Conservation (phyloP, 2,329 filamentous ascomycete species). For the Botrytis cinerea region DNA sequence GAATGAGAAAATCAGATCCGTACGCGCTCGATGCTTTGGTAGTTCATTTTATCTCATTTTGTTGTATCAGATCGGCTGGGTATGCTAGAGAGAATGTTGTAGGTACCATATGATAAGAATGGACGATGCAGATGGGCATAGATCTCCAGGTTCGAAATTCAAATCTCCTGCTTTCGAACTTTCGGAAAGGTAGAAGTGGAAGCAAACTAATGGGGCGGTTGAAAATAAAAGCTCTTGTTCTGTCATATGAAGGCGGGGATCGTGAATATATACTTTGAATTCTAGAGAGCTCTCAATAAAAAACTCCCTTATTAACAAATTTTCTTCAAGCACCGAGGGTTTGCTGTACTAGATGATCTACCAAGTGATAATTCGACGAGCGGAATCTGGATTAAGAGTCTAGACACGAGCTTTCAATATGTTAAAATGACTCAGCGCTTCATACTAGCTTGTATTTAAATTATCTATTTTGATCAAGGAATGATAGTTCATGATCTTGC, state of each 20-base stretch:
- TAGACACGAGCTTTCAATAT: not conserved
- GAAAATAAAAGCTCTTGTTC: not conserved
- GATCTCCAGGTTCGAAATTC: too few relatives aligned
- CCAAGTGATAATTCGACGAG: not conserved
- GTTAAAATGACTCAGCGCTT: accelerated
- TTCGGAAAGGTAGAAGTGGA: not conserved
- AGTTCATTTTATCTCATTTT: not conserved
- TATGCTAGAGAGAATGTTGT: not conserved
- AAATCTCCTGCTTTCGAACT: too few relatives aligned
- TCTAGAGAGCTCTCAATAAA: not conserved
- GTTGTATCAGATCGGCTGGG: not conserved
- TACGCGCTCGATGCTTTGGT: not conserved
- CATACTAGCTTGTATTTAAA: not conserved
- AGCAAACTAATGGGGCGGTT: not conserved
- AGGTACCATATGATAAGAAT: not conserved
- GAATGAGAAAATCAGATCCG: not conserved
- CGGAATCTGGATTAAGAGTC: not conserved
- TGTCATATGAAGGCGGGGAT: not conserved
- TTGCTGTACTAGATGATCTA: not conserved
- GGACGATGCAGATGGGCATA: not conserved
- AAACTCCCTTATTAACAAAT: not conserved
- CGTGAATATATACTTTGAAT: not conserved
- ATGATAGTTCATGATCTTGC: not conserved
- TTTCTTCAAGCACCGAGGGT: not conserved
- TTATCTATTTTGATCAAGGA: not conserved